Conservation (phyloP, 495 filamentous ascomycete species). For the Lasiosphaeris hirsuta region DNA sequence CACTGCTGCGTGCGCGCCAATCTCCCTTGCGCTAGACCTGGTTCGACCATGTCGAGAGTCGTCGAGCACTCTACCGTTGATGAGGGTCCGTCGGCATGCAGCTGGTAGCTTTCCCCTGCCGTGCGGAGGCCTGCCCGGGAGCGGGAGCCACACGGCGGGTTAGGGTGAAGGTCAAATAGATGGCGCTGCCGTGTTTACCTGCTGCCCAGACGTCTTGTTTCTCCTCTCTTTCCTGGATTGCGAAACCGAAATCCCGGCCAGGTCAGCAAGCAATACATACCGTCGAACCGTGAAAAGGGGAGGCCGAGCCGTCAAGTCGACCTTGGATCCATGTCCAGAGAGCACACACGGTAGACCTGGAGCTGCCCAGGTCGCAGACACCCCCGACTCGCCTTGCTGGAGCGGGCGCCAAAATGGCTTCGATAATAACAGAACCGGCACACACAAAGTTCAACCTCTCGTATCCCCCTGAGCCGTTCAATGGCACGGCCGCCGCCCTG, state of each 20-base stretch:
- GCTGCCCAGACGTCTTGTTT: not conserved
- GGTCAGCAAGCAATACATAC: too few species aligned
- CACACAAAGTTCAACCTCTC: conserved; percentile 30
- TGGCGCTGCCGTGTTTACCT: conserved; percentile 11
- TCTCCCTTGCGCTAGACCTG: conserved; percentile 13
- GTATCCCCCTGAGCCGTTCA: conserved; percentile 19
- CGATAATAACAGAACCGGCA: conserved; percentile 16
- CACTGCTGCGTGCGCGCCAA: not conserved
- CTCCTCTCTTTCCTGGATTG: conserved; percentile 1
- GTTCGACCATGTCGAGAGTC: conserved; percentile 2
- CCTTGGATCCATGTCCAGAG: conserved; percentile 5
- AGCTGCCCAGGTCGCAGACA: conserved; percentile 8
- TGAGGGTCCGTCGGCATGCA: conserved; percentile 13
- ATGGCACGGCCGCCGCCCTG: not conserved
- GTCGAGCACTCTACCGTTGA: conserved; percentile 14
- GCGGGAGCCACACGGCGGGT: not conserved
- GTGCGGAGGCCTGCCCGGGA: not conserved
- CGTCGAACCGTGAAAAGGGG: too few species aligned
- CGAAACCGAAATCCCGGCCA: not conserved
- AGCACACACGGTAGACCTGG: not conserved
- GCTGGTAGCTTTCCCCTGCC: not conserved
- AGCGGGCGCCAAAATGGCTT: conserved; percentile 3
- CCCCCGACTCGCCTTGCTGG: not conserved
- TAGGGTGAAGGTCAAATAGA: conserved; percentile 10
- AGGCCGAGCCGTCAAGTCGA: not conserved